Evolutionary conservation across 805 yeast genomes (phyloP), one percentile per base, ranked within the genome.

Genomic region (Myxozyma vanderwaltii): DNA sequence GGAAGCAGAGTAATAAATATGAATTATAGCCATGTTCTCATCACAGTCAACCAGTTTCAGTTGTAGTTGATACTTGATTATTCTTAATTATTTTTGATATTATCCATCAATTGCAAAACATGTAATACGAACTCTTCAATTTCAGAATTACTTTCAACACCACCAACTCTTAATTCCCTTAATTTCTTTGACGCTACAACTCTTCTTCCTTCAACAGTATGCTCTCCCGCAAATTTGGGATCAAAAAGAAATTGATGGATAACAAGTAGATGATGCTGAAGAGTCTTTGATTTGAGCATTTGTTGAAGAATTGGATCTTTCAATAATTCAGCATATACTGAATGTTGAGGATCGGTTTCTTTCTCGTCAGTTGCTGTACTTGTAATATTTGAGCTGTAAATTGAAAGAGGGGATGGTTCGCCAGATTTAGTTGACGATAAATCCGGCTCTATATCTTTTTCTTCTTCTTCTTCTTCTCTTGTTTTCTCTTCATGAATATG

Each of bases 91-190:
- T 17, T 8, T 8, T 17, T 31, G 13, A 35, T 23, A 12, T 26
- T 41, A 38, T 64, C 66, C 52, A 61, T 47, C 39, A 73, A 64
- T 24, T 66, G 67, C 31, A 80, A 61, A 4, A 82, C 73, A 38
- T 79, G 64, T 46, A 69, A 70, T 15, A 85, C 81, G 71, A 88
- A 87, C 65, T 87, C 92, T 69, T 88, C 91, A 3, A 89, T 83
- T 24, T 85, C 72, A 61, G 76, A 82, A 68, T 89, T 89, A 51
- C 81, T 82, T 64, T 88, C 89, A 0, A 76, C 55, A 0, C 96
- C 96, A 4, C 86, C 86, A 2, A 68, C 69, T 35, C 96, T 73
- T 15, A 89, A 73, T 54, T 82, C 83, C 6, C 82, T 76, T 8
- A 89, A 74, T 64, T 86, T 84, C 65, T 82, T 78, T 61, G 83